Conservation (phyloP, 768 basidiomycete genomes). For the Boletales sp. region DNA sequence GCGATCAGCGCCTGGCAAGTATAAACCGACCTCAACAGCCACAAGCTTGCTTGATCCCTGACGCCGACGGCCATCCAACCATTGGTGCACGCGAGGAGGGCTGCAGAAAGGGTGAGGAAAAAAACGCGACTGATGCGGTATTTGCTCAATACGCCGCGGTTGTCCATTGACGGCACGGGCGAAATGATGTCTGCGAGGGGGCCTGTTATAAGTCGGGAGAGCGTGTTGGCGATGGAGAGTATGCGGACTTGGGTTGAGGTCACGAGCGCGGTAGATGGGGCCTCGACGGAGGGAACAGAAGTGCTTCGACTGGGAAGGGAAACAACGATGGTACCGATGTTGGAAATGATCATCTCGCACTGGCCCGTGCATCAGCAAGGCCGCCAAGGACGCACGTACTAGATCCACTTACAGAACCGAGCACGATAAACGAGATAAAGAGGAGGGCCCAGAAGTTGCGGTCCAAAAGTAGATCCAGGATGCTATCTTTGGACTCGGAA, state of each 20-base stretch:
- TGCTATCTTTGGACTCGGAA: slow-evolving; percentile 17
- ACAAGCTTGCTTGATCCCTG: slow-evolving; percentile 50
- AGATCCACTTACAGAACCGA: slow-evolving; percentile 60
- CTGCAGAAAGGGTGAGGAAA: slow-evolving; percentile 52
- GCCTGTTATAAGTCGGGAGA: slow-evolving; percentile 64
- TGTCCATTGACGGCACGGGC: slow-evolving; percentile 44
- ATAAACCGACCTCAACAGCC: slow-evolving; percentile 60
- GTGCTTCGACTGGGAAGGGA: slow-evolving; percentile 45
- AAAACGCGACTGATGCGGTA: slow-evolving; percentile 57
- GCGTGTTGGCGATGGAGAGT: slow-evolving; percentile 68
- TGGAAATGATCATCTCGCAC: slow-evolving; percentile 83
- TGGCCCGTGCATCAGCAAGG: slow-evolving; percentile 21
- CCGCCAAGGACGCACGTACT: not conserved
- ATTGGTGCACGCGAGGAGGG: slow-evolving; percentile 49
- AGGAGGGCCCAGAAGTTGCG: slow-evolving; percentile 63
- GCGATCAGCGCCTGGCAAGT: not conserved
- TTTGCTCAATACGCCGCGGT: slow-evolving; percentile 37
- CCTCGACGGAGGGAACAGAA: slow-evolving; percentile 2
- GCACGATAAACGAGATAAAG: slow-evolving; percentile 45
- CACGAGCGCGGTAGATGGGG: slow-evolving; percentile 30
- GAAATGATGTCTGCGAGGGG: slow-evolving; percentile 71
- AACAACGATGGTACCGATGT: slow-evolving; percentile 72
- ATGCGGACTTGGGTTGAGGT: slow-evolving; percentile 66
- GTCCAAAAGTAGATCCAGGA: slow-evolving; percentile 48
- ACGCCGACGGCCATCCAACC: slow-evolving; percentile 52